Conservation (phyloP, 2,329 filamentous ascomycete genomes). For the Penicillium sp. region DNA sequence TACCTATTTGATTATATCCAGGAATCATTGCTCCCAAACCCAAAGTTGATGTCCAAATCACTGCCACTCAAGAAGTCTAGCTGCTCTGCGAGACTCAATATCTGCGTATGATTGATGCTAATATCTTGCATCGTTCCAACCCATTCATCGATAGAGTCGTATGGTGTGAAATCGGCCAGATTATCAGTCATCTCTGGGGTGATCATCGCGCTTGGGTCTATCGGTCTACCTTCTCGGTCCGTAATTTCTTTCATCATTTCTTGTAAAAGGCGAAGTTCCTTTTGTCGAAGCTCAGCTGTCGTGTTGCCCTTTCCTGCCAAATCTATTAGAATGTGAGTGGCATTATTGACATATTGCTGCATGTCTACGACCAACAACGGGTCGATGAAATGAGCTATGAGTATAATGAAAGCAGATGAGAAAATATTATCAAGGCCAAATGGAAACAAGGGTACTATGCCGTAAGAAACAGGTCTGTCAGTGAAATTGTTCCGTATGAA, state of each 20-base stretch:
- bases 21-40: not conserved
- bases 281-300: not conserved
- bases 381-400: conserved; percentile 2
- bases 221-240: not conserved
- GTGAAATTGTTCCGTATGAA: not conserved
- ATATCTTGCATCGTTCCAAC: not conserved
- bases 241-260: not conserved
- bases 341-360: not conserved
- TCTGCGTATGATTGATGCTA: not conserved
- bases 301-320: not conserved
- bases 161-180: not conserved
- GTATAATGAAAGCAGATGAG: not conserved
- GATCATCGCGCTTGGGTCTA: not conserved
- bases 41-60: not conserved
- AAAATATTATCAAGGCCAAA: not conserved
- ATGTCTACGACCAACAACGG: not conserved
- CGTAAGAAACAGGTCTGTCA: not conserved
- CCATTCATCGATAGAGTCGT: not conserved
- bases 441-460: not conserved
- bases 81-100: not conserved
- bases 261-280: not conserved
- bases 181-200: not conserved
- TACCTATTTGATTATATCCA: not conserved
- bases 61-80: not conserved
- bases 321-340: not conserved